A percentile compares a stretch with the other conserved stretches of the same genome.
phyloP scores from a whole-genome alignment of 352 stramenopile species.

The Globisporangium irregulare region DNA sequence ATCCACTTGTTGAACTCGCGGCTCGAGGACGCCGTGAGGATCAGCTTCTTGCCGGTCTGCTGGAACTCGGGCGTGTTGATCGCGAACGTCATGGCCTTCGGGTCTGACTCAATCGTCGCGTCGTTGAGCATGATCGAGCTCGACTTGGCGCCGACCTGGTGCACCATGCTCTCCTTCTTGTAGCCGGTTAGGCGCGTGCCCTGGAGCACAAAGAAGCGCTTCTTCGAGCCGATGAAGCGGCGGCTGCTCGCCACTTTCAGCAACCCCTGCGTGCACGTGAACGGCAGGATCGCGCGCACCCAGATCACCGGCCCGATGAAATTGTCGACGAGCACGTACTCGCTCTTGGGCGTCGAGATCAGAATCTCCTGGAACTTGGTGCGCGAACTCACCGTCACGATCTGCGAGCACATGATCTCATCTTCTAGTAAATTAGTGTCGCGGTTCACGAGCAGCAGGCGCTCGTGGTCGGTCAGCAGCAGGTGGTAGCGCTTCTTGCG shows the following conservation, averaged over 20 bases:
- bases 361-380: conserved; percentile 75
- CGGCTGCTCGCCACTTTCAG: conserved; percentile 79
- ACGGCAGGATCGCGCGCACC: conserved; percentile 82
- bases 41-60: conserved; percentile 78
- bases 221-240: conserved; percentile 81
- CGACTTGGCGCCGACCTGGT: conserved; percentile 71
- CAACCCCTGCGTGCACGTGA: conserved; percentile 80
- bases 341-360: conserved; percentile 65
- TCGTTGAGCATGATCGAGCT: conserved; percentile 63
- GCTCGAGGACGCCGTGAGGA: conserved; percentile 63
- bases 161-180: conserved; percentile 74
- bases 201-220: conserved; percentile 79
- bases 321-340: conserved; percentile 83
- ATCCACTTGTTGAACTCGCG: conserved; percentile 88
- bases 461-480: conserved; percentile 82
- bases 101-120: conserved; percentile 69
- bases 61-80: conserved; percentile 75
- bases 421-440: conserved; percentile 88
- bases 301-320: conserved; percentile 83
- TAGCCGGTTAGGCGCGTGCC: conserved; percentile 60
- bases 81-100: conserved; percentile 63
- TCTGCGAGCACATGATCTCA: conserved; percentile 86
- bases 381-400: conserved; percentile 83
- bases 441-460: conserved; percentile 85
- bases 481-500: conserved; percentile 85